Base-by-base conservation (phyloP, 78 protist genomes). In the Tieghemostelium lacteum region DNA sequence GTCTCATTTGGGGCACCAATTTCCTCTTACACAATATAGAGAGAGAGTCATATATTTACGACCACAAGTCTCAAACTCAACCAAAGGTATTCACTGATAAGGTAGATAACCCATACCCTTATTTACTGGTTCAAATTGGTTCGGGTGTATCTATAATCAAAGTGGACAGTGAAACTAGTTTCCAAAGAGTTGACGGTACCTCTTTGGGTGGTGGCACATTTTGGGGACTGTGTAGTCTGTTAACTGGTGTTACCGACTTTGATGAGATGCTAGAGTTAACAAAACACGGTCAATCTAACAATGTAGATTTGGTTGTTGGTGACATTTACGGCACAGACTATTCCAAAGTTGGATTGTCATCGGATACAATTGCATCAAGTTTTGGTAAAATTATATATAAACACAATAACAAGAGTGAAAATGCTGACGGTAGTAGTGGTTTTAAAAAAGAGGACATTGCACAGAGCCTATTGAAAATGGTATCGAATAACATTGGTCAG, bases 181-280 rank as follows among this genome's bases (percentile, higher is more conserved):
- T 29, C 58, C 88, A 83, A 87, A 95, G 99, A 28, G 96, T 98
- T 28, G 71, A 88, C 54, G 99, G 99, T n/a, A 73, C 97, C 24
- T 37, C 91, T 31, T 66, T 98, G 0, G 99, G 99, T 19, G 99
- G 99, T 3, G 99, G 98, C 26, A 97, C 98, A 28, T 96, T 96
- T 39, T 92, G 95, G 97, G 99, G 99, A 6, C 93, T 97, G 31
- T 55, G 87, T 54, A 58, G 71, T 39, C 85, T 96, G 10, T 74
- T 98, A 40, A 96, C 98, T 1, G 73, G 86, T 8, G 85, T 77
- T 6, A 26, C 72, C 17, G 69, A 39, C 24, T 98, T 73, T 36
- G 98, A 95, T n/a, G 94, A 95, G 31, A 36, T 93, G 52, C 65
- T 89, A 5, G 89, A 91, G 16, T 50, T 97, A 49, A 45, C 86